A percentile compares a stretch with the other conserved stretches of the same genome.
phyloP scores from a whole-genome alignment of 305 asterid genomes.

The Rubia tinctorum region DNA sequence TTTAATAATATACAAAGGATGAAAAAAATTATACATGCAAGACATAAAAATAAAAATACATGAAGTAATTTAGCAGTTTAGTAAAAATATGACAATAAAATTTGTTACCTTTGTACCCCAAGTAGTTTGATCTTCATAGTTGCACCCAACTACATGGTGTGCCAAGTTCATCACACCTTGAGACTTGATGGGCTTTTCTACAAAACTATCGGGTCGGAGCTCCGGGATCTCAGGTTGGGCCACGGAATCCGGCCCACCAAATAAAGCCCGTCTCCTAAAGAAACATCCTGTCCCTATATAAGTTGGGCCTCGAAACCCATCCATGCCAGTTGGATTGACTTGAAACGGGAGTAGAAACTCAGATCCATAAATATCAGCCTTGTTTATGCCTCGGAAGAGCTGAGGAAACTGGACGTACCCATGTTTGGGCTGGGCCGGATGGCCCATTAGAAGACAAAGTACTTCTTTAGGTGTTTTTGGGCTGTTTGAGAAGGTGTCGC shows the following conservation, averaged over 20 bases:
- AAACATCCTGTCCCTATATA: conserved; percentile 79
- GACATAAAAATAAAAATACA: too few relatives aligned
- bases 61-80: too few relatives aligned
- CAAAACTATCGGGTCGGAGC: conserved; percentile 39
- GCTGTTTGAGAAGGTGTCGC: conserved; percentile 83
- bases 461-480: conserved; percentile 49
- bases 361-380: conserved; percentile 57
- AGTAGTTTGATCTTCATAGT: conserved; percentile 40
- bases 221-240: conserved; percentile 43
- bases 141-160: conserved; percentile 52
- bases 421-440: conserved; percentile 33
- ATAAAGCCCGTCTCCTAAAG: conserved; percentile 59
- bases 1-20: too few relatives aligned
- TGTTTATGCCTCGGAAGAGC: conserved; percentile 56
- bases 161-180: conserved; percentile 33
- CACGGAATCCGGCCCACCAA: conserved; percentile 43
- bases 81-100: too few relatives aligned
- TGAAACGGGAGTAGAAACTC: conserved; percentile 46
- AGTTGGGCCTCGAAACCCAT: conserved; percentile 62
- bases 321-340: conserved; percentile 51
- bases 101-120: conserved; percentile 72
- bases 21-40: too few relatives aligned
- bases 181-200: conserved; percentile 34
- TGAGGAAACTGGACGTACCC: conserved; percentile 81
- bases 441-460: conserved; percentile 42